phyloP scores from a whole-genome alignment of 2,329 filamentous ascomycete species.

The Scedosporium minutisporum region DNA sequence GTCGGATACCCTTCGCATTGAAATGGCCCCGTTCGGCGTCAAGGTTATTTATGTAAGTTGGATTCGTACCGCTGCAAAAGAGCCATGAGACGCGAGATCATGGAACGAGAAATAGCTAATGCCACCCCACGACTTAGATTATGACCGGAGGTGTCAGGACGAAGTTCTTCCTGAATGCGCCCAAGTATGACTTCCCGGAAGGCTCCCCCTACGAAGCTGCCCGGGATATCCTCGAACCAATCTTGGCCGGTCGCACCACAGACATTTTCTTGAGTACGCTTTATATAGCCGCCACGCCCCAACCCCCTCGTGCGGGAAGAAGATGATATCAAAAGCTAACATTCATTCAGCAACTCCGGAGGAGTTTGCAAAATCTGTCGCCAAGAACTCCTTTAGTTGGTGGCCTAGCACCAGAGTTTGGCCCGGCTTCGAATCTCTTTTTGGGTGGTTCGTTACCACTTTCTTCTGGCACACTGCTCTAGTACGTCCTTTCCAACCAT shows the following conservation, averaged over 20 bases:
- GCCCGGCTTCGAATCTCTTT: constrained; percentile 5
- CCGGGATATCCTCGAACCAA: constrained; percentile 9
- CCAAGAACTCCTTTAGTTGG: constrained; percentile 10
- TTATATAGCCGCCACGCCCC: no score
- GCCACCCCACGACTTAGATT: constrained; percentile 10
- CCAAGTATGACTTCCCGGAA: constrained; percentile 29
- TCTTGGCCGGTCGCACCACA: constrained; percentile 8
- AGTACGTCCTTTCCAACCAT: neutral
- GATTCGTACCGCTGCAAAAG: neutral
- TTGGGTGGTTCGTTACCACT: constrained; percentile 12
- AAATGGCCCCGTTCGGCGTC: constrained; percentile 25
- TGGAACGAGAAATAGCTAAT: constrained; percentile 9
- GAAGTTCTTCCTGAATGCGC: constrained; percentile 25
- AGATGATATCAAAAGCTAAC: neutral
- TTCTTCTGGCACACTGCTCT: constrained; percentile 5
- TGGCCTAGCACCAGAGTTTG: constrained; percentile 2
- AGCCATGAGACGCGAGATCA: neutral
- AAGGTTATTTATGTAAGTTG: constrained; percentile 19
- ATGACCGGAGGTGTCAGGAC: constrained; percentile 21
- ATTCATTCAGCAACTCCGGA: constrained; percentile 11
- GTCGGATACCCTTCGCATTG: constrained; percentile 28
- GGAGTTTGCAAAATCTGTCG: constrained; percentile 12
- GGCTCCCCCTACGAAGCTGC: constrained; percentile 13
- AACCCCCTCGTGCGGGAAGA: no score
- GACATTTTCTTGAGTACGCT: neutral